These are phyloP conservation scores for Aureobasidium sp. DNA, from an alignment of 2,329 filamentous ascomycete genomes.

Conservation along the genomic window DNA sequence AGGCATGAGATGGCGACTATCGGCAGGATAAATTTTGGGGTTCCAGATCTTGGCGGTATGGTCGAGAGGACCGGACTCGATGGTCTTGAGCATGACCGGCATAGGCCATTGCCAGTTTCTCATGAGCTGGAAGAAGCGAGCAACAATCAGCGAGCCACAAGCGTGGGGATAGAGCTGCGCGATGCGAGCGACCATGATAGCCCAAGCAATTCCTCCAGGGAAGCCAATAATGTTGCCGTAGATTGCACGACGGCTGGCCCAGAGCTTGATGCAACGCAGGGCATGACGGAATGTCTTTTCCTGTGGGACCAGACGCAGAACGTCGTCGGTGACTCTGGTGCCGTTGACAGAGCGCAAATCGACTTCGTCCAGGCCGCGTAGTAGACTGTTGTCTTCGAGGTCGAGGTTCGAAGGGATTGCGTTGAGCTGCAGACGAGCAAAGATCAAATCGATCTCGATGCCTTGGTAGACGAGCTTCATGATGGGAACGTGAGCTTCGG, in stretches of 20 bases:
- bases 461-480: conserved; percentile 90
- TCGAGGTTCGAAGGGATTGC: conserved; percentile 51
- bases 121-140: conserved; percentile 92
- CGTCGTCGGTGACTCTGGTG: conserved; percentile 88
- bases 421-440: conserved; percentile 34
- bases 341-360: conserved; percentile 89
- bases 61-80: conserved; percentile 66
- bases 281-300: conserved; percentile 83
- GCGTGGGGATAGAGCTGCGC: conserved; percentile 95
- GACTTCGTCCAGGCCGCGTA: conserved; percentile 78
- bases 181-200: conserved; percentile 90
- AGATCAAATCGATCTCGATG: conserved; percentile 90
- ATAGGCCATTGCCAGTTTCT: conserved; percentile 88
- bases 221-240: conserved; percentile 97
- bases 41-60: conserved; percentile 83
- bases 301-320: conserved; percentile 80
- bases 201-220: conserved; percentile 94
- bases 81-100: conserved; percentile 81
- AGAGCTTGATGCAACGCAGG: conserved; percentile 86
- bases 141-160: conserved; percentile 76
- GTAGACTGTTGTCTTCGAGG: conserved; percentile 72
- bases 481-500: conserved; percentile 88
- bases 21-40: conserved; percentile 72
- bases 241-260: conserved; percentile 85
- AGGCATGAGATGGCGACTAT: conserved; percentile 87